phyloP scores from a whole-genome alignment of 768 basidiomycete species.

The Auricularia sp. region DNA sequence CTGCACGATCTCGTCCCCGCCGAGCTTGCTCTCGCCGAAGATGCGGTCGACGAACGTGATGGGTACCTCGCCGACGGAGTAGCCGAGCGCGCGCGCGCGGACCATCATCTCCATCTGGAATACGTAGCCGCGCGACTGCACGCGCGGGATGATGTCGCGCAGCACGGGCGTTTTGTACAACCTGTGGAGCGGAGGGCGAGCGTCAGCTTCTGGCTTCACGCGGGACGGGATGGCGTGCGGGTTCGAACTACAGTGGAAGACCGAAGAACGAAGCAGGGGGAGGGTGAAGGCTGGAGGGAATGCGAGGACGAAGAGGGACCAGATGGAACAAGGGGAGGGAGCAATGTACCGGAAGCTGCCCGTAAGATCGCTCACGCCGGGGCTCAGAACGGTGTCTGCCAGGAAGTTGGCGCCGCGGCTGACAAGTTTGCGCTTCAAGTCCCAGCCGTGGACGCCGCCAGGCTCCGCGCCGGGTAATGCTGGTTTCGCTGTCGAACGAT shows the following conservation, averaged over 20 bases:
- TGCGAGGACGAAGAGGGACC: background rate
- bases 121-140: conserved; percentile 83
- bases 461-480: conserved; percentile 48
- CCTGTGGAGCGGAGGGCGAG: conserved; percentile 25
- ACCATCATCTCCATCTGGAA: conserved; percentile 99
- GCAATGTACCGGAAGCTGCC: conserved; percentile 72
- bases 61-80: conserved; percentile 81
- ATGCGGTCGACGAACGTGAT: conserved; percentile 93
- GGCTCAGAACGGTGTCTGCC: conserved; percentile 73
- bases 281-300: background rate
- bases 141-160: conserved; percentile 73
- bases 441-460: conserved; percentile 90
- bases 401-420: conserved; percentile 85
- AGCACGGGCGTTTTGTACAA: conserved; percentile 71
- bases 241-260: background rate
- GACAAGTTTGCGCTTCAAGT: conserved; percentile 79
- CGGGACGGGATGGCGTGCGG: background rate
- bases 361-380: conserved; percentile 83
- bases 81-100: conserved; percentile 72
- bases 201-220: background rate
- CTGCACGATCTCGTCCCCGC: conserved; percentile 77
- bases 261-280: background rate
- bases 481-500: conserved; percentile 55
- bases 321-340: background rate
- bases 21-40: conserved; percentile 88